A percentile compares a stretch with the other conserved stretches of the same genome.
These are phyloP conservation scores for Prunus persica DNA, from an alignment of 306 rosid species.

Conservation along the genomic window DNA sequence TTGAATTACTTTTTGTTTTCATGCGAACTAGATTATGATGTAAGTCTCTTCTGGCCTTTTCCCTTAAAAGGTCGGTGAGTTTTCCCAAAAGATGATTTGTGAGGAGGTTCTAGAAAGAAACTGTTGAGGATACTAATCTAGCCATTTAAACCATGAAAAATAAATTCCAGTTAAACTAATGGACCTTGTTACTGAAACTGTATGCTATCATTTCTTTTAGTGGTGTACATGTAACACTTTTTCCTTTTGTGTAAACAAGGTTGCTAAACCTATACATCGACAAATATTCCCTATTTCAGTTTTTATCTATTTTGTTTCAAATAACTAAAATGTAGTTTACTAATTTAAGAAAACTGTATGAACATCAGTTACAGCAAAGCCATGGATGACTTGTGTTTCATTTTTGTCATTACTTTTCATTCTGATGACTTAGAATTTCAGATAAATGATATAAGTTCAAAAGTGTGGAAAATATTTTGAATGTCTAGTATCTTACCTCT, in stretches of 20 bases:
- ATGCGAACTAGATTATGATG: not conserved
- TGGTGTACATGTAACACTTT: not conserved
- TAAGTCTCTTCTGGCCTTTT: not conserved
- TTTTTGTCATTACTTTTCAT: not conserved
- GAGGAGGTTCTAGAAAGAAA: not conserved
- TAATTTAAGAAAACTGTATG: not conserved
- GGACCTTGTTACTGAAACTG: not conserved
- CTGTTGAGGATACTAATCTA: not conserved
- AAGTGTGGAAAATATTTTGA: slow-evolving; percentile 10
- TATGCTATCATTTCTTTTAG: not conserved
- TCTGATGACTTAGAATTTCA: not conserved
- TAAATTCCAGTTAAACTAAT: not conserved
- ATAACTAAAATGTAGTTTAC: not conserved
- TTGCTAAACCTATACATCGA: not conserved
- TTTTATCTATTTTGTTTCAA: not conserved
- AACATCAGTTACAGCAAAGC: not conserved
- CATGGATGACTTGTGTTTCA: not conserved
- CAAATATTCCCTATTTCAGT: not conserved
- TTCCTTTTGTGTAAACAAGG: not conserved
- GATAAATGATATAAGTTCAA: not conserved
- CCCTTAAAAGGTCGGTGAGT: not conserved
- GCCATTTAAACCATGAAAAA: not conserved
- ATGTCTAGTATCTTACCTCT: slow-evolving; percentile 23
- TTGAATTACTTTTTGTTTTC: not conserved
- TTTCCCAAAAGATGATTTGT: not conserved